Percentiles rank a stretch among this genome's conserved stretches.
phyloP scores from a whole-genome alignment of 495 filamentous ascomycete species.

The Cercophora sp. region DNA sequence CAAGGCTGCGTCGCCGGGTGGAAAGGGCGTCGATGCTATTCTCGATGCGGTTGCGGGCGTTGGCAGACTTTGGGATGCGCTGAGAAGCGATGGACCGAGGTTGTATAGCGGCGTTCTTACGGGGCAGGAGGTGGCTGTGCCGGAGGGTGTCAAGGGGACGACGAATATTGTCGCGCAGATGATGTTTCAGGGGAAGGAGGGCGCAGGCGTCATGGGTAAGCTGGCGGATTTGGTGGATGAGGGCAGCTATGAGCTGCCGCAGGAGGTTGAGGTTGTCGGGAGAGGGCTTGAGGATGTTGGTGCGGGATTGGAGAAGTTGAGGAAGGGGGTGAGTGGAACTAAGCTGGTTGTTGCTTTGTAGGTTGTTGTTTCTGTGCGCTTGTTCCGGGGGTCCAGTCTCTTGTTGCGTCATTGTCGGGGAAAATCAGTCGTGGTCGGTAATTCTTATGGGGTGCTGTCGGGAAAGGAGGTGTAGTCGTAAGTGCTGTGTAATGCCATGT shows the following conservation, averaged over 20 bases:
- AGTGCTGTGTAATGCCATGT: too few relatives aligned
- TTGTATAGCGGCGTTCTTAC: slow-evolving; percentile 35
- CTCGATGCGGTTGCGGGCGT: slow-evolving; percentile 31
- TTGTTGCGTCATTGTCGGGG: too few relatives aligned
- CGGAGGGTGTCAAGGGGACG: slow-evolving; percentile 23
- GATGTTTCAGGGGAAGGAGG: slow-evolving; percentile 15
- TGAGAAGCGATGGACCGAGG: slow-evolving; percentile 30
- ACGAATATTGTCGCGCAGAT: slow-evolving; percentile 22
- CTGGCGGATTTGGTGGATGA: slow-evolving; percentile 22
- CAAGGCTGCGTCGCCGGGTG: slow-evolving; percentile 26
- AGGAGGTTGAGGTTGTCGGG: slow-evolving; percentile 29
- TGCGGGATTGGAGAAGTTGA: slow-evolving; percentile 28
- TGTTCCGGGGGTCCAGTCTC: too few relatives aligned
- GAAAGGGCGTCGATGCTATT: slow-evolving; percentile 39
- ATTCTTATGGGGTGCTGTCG: too few relatives aligned
- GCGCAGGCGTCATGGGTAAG: slow-evolving; percentile 12
- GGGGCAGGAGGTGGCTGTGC: slow-evolving; percentile 19
- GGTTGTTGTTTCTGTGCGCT: too few relatives aligned
- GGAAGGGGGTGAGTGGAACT: slow-evolving; percentile 30
- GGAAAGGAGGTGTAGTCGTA: too few relatives aligned
- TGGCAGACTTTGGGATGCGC: slow-evolving; percentile 13
- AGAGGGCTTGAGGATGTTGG: slow-evolving; percentile 29
- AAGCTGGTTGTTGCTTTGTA: slow-evolving; percentile 35
- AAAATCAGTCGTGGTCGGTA: too few relatives aligned
- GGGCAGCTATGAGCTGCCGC: slow-evolving; percentile 25